A percentile compares a stretch with the other conserved stretches of the same genome.
Evolutionary conservation across 2,329 filamentous ascomycete genomes (phyloP).

Genomic region (Penicillium concentricum): DNA sequence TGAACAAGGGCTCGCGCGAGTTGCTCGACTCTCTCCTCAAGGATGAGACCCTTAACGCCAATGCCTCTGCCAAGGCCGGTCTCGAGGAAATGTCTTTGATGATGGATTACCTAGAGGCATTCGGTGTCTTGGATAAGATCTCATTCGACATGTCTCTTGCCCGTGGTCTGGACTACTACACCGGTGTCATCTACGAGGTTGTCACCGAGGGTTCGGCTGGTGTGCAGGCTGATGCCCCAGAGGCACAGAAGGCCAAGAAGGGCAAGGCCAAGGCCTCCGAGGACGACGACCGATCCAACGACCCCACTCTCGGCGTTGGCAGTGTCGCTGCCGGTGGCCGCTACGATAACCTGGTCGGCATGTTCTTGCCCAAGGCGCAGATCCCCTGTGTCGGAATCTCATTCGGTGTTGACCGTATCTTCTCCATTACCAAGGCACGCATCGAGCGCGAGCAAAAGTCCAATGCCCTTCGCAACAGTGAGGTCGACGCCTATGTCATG

Average conservation of each 20-base stretch:
- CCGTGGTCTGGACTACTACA: constrained; percentile 90
- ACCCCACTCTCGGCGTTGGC: constrained; percentile 79
- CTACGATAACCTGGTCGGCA: constrained; percentile 90
- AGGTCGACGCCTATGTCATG: constrained; percentile 93
- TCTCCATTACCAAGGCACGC: constrained; percentile 81
- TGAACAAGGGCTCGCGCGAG: constrained; percentile 71
- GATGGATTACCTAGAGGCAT: constrained; percentile 77
- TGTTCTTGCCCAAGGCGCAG: constrained; percentile 82
- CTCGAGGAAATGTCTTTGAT: constrained; percentile 77
- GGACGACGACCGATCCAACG: constrained; percentile 70
- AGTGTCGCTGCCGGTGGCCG: constrained; percentile 86
- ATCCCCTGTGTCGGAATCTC: constrained; percentile 91
- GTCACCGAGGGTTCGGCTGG: constrained; percentile 74
- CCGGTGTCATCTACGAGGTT: constrained; percentile 86
- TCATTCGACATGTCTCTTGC: constrained; percentile 90
- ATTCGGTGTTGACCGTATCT: constrained; percentile 94
- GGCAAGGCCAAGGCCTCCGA: constrained; percentile 52
- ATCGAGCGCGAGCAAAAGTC: constrained; percentile 60
- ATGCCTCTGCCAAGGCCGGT: constrained; percentile 74
- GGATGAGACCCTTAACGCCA: constrained; percentile 67
- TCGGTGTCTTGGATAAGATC: constrained; percentile 68
- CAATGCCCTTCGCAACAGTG: constrained; percentile 62
- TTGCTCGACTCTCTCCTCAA: constrained; percentile 68
- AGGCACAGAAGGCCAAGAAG: constrained; percentile 42
- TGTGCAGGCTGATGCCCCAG: constrained; percentile 41